Percentiles rank a stretch among this genome's conserved stretches.
These are phyloP conservation scores for Willaertia magna DNA, from an alignment of 208 protist species.

Conservation along the genomic window DNA sequence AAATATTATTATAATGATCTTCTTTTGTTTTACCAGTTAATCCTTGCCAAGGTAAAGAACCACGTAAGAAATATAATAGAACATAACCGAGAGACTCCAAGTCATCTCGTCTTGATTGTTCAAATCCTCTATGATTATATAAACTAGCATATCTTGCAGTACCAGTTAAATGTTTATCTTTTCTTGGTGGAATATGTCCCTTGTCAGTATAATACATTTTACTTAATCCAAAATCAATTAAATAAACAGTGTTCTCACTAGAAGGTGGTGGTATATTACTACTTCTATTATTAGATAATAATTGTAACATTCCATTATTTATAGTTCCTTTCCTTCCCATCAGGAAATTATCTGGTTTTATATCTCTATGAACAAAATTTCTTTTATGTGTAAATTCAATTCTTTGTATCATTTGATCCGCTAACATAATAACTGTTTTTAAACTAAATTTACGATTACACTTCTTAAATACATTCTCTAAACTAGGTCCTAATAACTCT, in stretches of 20 bases:
- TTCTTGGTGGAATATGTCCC: slow-evolving; percentile 4
- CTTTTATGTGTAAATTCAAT: neutral
- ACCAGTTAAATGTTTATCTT: slow-evolving; percentile 7
- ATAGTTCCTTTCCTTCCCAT: neutral
- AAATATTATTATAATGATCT: slow-evolving; percentile 97
- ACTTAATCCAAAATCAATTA: slow-evolving; percentile 11
- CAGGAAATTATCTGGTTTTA: slow-evolving; percentile 5
- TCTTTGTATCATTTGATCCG: slow-evolving; percentile 39
- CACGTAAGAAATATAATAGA: slow-evolving; percentile 97
- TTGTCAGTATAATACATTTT: slow-evolving; percentile 9
- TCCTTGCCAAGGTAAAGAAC: slow-evolving; percentile 95
- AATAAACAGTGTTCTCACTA: neutral
- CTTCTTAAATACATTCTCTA: slow-evolving; percentile 70
- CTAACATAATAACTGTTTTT: slow-evolving; percentile 78
- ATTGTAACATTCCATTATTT: neutral
- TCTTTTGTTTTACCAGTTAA: slow-evolving; percentile 86
- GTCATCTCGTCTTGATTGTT: slow-evolving; percentile 86
- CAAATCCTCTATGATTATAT: slow-evolving; percentile 32
- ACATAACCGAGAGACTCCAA: slow-evolving; percentile 94
- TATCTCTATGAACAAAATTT: neutral
- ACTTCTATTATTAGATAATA: neutral
- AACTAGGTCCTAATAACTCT: slow-evolving; percentile 68
- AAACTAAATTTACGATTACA: slow-evolving; percentile 59
- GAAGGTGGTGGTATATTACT: neutral
- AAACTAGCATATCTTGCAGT: slow-evolving; percentile 29